Percentiles rank a stretch among this genome's conserved stretches.
Conservation (phyloP, 164 flowering plant species). For the Stephania japonica region DNA sequence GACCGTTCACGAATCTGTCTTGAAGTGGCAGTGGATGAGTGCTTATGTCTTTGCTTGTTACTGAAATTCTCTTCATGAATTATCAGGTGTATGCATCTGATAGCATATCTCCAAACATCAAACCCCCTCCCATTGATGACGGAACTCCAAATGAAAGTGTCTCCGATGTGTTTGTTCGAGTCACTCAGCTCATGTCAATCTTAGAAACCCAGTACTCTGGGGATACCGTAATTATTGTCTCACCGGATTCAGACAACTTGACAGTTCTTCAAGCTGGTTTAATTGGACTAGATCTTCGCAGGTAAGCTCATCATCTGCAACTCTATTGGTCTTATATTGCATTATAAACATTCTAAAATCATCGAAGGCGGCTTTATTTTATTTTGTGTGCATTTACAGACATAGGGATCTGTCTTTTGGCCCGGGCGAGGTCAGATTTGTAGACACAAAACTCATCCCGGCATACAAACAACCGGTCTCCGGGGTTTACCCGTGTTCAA, state of each 20-base stretch:
- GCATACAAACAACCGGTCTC: constrained; percentile 79
- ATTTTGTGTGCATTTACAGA: constrained; percentile 39
- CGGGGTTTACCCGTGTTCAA: constrained; percentile 65
- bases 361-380: not conserved
- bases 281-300: constrained; percentile 82
- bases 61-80: not conserved
- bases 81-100: constrained; percentile 78
- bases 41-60: not conserved
- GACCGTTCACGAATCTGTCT: too few relatives aligned
- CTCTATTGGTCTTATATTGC: not conserved
- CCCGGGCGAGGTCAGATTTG: constrained; percentile 76
- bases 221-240: constrained; percentile 73
- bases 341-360: not conserved
- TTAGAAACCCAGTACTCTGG: constrained; percentile 90
- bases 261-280: constrained; percentile 83
- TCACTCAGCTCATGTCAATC: constrained; percentile 93
- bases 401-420: constrained; percentile 68
- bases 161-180: constrained; percentile 86
- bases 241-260: constrained; percentile 96
- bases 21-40: not conserved
- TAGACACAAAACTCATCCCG: constrained; percentile 69
- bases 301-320: constrained; percentile 32
- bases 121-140: constrained; percentile 78
- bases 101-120: constrained; percentile 54
- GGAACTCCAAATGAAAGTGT: constrained; percentile 97